These are phyloP conservation scores for Lasiodiplodia gonubiensis DNA, from an alignment of 2,329 filamentous ascomycete genomes.

Conservation along the genomic window DNA sequence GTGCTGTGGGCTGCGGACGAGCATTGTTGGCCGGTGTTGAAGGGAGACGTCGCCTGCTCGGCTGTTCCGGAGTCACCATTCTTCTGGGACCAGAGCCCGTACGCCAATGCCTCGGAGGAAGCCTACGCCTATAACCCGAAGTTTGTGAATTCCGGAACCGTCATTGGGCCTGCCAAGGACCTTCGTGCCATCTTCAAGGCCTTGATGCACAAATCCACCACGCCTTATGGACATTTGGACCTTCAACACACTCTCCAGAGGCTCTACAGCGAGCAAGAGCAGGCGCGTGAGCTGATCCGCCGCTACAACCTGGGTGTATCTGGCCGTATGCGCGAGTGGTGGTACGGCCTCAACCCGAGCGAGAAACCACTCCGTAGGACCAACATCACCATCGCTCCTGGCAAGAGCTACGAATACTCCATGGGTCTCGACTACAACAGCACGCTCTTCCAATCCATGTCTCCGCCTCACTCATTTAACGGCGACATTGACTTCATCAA, in stretches of 20 bases:
- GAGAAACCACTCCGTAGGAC: conserved; percentile 10
- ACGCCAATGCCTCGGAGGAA: conserved; percentile 11
- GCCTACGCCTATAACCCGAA: conserved; percentile 38
- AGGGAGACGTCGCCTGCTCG: conserved; percentile 57
- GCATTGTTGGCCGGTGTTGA: conserved; percentile 53
- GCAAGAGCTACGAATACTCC: conserved; percentile 55
- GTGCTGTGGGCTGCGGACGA: conserved; percentile 64
- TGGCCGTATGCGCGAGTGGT: conserved; percentile 40
- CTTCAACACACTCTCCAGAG: conserved; percentile 51
- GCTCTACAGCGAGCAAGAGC: conserved; percentile 62
- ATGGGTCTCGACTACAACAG: conserved; percentile 61
- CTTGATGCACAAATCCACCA: conserved; percentile 39
- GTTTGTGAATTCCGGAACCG: conserved; percentile 56
- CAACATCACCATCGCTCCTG: conserved; percentile 39
- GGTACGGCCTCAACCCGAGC: conserved; percentile 13
- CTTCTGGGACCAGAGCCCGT: conserved; percentile 45
- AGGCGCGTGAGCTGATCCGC: conserved; percentile 49
- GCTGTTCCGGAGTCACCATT: conserved; percentile 59
- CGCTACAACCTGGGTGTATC: conserved; percentile 33
- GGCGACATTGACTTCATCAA: conserved; percentile 21
- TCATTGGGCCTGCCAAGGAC: conserved; percentile 59
- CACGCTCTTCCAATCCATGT: conserved; percentile 48
- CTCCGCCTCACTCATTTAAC: conserved; percentile 26
- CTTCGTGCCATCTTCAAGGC: conserved; percentile 54
- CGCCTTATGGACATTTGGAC: conserved; percentile 43